A percentile compares a stretch with the other conserved stretches of the same genome.
Conservation (phyloP, 495 filamentous ascomycete species). For the Chaetomium cochliodes region DNA sequence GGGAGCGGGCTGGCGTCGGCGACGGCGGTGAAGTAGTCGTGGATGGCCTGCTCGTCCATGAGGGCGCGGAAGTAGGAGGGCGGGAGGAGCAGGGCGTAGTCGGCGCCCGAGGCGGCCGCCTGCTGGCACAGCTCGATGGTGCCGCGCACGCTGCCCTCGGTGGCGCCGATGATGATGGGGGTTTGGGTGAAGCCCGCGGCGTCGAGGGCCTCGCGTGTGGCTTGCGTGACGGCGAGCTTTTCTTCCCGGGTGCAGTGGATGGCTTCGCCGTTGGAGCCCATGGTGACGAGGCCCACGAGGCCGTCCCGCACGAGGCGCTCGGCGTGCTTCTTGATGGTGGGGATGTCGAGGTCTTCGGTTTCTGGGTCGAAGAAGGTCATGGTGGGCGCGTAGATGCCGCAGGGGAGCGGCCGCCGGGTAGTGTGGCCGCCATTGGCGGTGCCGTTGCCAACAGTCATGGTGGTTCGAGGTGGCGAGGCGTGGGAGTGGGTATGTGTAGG, state of each 20-base stretch:
- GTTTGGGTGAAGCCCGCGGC: conserved; percentile 72
- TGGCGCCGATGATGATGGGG: conserved; percentile 77
- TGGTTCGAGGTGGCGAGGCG: conserved; percentile 7
- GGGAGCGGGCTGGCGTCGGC: conserved; percentile 74
- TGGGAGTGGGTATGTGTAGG: background rate
- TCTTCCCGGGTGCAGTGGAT: conserved; percentile 76
- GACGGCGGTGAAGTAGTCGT: conserved; percentile 72
- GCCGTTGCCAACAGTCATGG: conserved; percentile 43
- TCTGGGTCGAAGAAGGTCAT: conserved; percentile 85
- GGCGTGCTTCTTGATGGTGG: conserved; percentile 73
- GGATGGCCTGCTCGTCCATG: conserved; percentile 73
- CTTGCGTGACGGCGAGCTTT: conserved; percentile 70
- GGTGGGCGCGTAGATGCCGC: conserved; percentile 84
- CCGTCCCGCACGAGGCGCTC: conserved; percentile 78
- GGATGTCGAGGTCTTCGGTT: conserved; percentile 80
- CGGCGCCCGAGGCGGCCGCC: conserved; percentile 66
- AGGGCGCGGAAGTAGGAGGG: conserved; percentile 81
- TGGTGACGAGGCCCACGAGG: conserved; percentile 78
- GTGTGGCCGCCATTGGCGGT: conserved; percentile 40
- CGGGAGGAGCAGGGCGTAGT: conserved; percentile 74
- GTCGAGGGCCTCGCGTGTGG: conserved; percentile 79
- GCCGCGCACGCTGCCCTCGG: conserved; percentile 72
- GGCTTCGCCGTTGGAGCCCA: conserved; percentile 89
- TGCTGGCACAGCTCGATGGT: conserved; percentile 73
- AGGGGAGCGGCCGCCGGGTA: conserved; percentile 63